These are phyloP conservation scores for Asterophora lycoperdoides DNA, from an alignment of 768 basidiomycete species.

Conservation along the genomic window DNA sequence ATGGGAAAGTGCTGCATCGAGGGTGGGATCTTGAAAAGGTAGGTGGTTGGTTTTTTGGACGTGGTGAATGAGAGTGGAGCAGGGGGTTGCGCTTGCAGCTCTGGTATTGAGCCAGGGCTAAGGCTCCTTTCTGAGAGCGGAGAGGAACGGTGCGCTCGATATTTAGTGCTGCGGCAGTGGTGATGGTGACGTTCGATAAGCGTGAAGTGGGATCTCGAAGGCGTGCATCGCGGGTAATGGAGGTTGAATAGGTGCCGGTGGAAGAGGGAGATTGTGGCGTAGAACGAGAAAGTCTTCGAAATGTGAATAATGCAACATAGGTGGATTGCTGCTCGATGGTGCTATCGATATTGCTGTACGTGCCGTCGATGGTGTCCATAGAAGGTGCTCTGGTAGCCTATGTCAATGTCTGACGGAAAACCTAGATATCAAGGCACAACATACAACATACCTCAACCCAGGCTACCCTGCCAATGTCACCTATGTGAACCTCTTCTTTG, in stretches of 20 bases:
- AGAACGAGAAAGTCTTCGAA: conserved; percentile 33
- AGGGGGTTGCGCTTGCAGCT: conserved; percentile 34
- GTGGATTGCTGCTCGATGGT: conserved; percentile 59
- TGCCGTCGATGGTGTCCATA: conserved; percentile 79
- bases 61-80: conserved; percentile 35
- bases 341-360: conserved; percentile 80
- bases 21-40: conserved; percentile 21
- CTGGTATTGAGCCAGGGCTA: conserved; percentile 60
- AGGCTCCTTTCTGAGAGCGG: conserved; percentile 60
- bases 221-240: conserved; percentile 36
- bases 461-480: conserved; percentile 60
- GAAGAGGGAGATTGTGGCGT: not conserved
- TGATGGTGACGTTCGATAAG: conserved; percentile 57
- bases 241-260: not conserved
- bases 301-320: conserved; percentile 50
- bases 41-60: conserved; percentile 24
- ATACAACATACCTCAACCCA: conserved; percentile 52
- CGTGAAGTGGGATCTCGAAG: conserved; percentile 32
- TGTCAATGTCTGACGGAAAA: not conserved
- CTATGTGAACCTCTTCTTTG: conserved; percentile 66
- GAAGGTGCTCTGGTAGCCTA: conserved; percentile 62
- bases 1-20: conserved; percentile 25
- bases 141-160: conserved; percentile 71
- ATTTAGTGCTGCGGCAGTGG: conserved; percentile 78
- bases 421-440: not conserved